Evolutionary conservation across 1,284 basidiomycete genomes (phyloP), one percentile per base, ranked within the genome.

Genomic region (Xerocomus minutiporus): DNA sequence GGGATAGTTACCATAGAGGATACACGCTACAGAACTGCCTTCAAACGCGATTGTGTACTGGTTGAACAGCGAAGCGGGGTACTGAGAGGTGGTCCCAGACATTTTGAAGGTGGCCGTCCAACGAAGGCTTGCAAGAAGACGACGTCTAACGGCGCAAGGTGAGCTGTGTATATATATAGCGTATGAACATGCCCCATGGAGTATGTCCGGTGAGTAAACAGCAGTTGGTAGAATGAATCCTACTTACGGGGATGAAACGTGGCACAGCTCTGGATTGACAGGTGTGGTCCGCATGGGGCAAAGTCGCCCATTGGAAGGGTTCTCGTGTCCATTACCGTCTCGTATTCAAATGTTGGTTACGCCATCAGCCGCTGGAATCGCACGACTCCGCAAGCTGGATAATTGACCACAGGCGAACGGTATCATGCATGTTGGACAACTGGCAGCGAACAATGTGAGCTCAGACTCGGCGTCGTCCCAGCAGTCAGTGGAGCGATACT

Each of bases 21-120:
- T 23, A 3, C 62, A 58, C 6, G 51, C 54, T 8, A 66, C 5
- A 12, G 53, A 54, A 31, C 31, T 48, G 35, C 64, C 64, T 39
- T 63, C 58, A 39, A 63, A 51, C 3, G 55, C 60, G 7, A 63
- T 44, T 23, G 53, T 63, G 20, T 59, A 63, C 5, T 45, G 11
- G 31, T 40, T 50, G 52, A 55, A 52, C 17, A 60, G 5, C 9
- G 40, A 25, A 4, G 49, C 15, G 1, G 63, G 17, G 31, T 64
- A 62, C 23, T 54, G 52, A 46, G 46, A 0, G 36, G 15, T 23
- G 26, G 12, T 45, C 13, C 11, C 50, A 38, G 59, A 57, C 61
- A 66, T 60, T 8, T 4, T 47, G 46, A 7, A 31, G 3, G 42
- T 11, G 43, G 23, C 25, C 11, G 43, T 46, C 31, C 32, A 25